Evolutionary conservation across 2,329 filamentous ascomycete species (phyloP).

Genomic region (Cladophialophora carrionii): DNA sequence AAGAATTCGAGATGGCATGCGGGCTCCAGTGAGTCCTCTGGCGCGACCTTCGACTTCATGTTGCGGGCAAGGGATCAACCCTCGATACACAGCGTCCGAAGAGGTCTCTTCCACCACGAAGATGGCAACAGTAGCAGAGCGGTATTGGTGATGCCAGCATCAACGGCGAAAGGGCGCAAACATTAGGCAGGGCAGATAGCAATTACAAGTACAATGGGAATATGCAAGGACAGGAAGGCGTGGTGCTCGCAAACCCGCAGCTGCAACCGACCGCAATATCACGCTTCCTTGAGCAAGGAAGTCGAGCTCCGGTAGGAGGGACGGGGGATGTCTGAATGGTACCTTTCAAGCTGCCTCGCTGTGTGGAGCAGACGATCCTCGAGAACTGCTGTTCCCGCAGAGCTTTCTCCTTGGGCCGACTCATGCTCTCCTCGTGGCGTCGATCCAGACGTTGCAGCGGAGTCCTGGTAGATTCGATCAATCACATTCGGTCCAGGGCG

Average conservation of each 20-base stretch:
- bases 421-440: conserved; percentile 1
- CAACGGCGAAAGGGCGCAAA: conserved; percentile 10
- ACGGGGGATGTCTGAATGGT: conserved; percentile 14
- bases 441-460: conserved; percentile 18
- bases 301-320: conserved; percentile 2
- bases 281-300: conserved; percentile 21
- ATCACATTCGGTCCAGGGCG: conserved; percentile 27
- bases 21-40: conserved; percentile 31
- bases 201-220: conserved; percentile 13
- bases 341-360: conserved; percentile 13
- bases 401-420: conserved; percentile 1
- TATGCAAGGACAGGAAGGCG: conserved; percentile 12
- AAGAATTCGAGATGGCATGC: conserved; percentile 29
- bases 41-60: conserved; percentile 23
- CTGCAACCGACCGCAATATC: conserved; percentile 16
- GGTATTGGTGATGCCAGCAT: conserved; percentile 30
- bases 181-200: conserved; percentile 8
- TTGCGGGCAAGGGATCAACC: conserved; percentile 1
- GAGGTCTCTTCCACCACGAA: conserved; percentile 20
- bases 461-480: conserved; percentile 19
- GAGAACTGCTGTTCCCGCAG: conserved; percentile 14
- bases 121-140: conserved; percentile 1
- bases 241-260: conserved; percentile 25
- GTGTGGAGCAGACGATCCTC: conserved; percentile 8
- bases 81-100: conserved; percentile 14